Evolutionary conservation across 805 yeast genomes (phyloP), one percentile per base, ranked within the genome.

Genomic region (Jamesozyma spencerorum): DNA sequence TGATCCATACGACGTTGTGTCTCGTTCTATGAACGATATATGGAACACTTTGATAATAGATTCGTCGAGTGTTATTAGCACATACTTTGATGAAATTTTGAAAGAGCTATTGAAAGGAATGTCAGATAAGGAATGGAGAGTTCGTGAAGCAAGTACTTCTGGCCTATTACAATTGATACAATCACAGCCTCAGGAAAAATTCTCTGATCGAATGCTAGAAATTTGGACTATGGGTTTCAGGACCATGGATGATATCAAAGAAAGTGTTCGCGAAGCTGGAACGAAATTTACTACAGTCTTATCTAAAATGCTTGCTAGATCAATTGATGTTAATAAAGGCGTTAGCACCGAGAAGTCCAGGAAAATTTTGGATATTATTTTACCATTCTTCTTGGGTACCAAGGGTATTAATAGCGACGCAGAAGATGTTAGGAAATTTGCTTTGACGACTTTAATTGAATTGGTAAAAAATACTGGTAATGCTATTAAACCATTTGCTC

Each of bases 211-310:
- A 8, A 53, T 82, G 44, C 81, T 83, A 43, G 77, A 76, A 4
- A 75, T 90, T 26, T 90, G 97, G 97, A 68, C 72, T 4, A 79
- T 85, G 83, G 79, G 88, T 37, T 88, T 90, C 64, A 72, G 98
- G 53, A 75, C 77, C 0, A 75, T 90, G 74, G 98, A 90, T 63
- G 97, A 90, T 64, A 85, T 90, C 44, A 92, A 92, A 59, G 96
- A 85, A 29, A 83, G 94, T 62, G 96, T 92, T 3, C 70, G 97
- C 38, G 75, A 74, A 42, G 94, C 85, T 35, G 97, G 94, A 8
- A 63, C 70, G 31, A 72, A 72, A 28, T 64, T 92, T 30, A 77
- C 94, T 1, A 75, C 79, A 46, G 69, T 72, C 8, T 67, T 88
- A 20, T 77, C 94, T 0, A 70, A 77, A 14, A 69, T 74, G 4